phyloP scores from a whole-genome alignment of 1,284 basidiomycete species.

The Salmacisia buchloeana region DNA sequence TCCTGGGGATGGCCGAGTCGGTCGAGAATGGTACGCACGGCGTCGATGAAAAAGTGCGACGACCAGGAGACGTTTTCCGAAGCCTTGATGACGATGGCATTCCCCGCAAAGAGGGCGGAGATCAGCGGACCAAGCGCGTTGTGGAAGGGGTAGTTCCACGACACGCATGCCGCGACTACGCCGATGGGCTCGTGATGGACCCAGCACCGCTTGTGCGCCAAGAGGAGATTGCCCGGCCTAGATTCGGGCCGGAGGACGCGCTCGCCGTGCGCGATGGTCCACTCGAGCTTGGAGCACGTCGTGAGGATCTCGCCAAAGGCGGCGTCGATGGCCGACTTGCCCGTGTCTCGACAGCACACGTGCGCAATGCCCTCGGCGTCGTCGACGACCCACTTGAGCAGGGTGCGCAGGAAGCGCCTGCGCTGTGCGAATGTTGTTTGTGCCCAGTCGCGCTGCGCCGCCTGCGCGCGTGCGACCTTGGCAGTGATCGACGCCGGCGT shows the following conservation, averaged over 20 bases:
- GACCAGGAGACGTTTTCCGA: conserved; percentile 45
- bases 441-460: conserved; percentile 68
- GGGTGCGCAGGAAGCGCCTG: conserved; percentile 70
- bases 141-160: conserved; percentile 71
- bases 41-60: conserved; percentile 59
- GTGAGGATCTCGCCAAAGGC: conserved; percentile 51
- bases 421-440: conserved; percentile 70
- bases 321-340: conserved; percentile 75
- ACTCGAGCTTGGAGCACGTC: conserved; percentile 40
- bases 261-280: conserved; percentile 38
- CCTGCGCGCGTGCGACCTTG: conserved; percentile 65
- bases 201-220: conserved; percentile 71
- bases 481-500: conserved; percentile 62
- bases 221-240: conserved; percentile 62
- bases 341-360: conserved; percentile 89
- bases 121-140: conserved; percentile 90
- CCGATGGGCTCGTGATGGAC: conserved; percentile 90
- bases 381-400: conserved; percentile 82
- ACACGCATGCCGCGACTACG: conserved; percentile 83
- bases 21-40: conserved; percentile 41
- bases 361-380: conserved; percentile 78
- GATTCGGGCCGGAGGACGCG: conserved; percentile 26
- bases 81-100: conserved; percentile 84
- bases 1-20: conserved; percentile 74
- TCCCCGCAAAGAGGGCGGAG: conserved; percentile 81